A percentile compares a stretch with the other conserved stretches of the same genome.
Conservation (phyloP, 345 rosid species). For the Eucalyptus sideroxylon region DNA sequence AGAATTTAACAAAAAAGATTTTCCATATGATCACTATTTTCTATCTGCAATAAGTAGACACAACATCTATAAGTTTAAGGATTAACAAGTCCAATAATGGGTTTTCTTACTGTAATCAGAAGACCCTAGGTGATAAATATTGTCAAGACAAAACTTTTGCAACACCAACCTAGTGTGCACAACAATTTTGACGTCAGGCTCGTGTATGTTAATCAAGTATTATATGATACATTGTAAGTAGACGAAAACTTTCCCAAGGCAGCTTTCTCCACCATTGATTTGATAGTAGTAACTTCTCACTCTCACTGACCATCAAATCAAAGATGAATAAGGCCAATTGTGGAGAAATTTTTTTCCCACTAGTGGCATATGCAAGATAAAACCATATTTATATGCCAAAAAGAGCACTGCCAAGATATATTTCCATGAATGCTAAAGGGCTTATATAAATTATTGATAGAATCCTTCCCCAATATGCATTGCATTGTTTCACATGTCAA, state of each 20-base stretch:
- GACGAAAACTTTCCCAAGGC: neutral
- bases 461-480: neutral
- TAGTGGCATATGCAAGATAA: neutral
- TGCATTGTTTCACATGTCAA: neutral
- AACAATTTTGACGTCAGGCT: neutral
- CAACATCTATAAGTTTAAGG: neutral
- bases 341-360: neutral
- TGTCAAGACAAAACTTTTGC: neutral
- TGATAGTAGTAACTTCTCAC: neutral
- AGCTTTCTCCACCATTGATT: neutral
- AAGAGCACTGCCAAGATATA: neutral
- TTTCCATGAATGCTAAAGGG: neutral
- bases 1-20: neutral
- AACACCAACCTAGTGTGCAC: neutral
- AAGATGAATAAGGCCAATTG: neutral
- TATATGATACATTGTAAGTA: neutral
- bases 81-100: neutral
- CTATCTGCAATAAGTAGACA: neutral
- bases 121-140: neutral
- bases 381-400: neutral
- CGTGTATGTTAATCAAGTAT: neutral
- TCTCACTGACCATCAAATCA: neutral
- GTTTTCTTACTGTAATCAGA: neutral
- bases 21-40: constrained; percentile 1
- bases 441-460: neutral